Percentiles rank a stretch among this genome's conserved stretches.
Evolutionary conservation across 768 basidiomycete genomes (phyloP).

Genomic region (Boletus speciosus): DNA sequence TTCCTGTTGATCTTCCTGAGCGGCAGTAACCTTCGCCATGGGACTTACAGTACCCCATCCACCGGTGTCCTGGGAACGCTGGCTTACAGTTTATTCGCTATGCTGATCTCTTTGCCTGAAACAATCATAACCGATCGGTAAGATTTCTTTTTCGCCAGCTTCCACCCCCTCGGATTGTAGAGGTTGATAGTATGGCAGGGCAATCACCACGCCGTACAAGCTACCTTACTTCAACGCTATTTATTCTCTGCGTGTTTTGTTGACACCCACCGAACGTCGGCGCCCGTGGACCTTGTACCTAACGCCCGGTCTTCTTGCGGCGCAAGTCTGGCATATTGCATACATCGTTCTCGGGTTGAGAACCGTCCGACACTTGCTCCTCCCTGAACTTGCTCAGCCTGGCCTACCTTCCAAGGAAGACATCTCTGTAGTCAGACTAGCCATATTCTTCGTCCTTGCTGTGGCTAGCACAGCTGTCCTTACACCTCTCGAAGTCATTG

Average conservation of each 20-base stretch:
- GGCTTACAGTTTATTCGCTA: conserved; percentile 59
- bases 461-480: conserved; percentile 55
- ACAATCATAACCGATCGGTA: conserved; percentile 77
- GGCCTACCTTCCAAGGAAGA: conserved; percentile 35
- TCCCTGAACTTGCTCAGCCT: conserved; percentile 46
- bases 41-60: conserved; percentile 61
- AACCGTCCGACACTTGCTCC: conserved; percentile 48
- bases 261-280: conserved; percentile 78
- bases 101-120: conserved; percentile 65
- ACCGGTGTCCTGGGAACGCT: conserved; percentile 60
- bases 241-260: conserved; percentile 61
- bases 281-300: conserved; percentile 78
- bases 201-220: conserved; percentile 80
- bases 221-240: conserved; percentile 59
- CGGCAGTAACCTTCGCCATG: conserved; percentile 56
- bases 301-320: conserved; percentile 62
- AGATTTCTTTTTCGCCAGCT: conserved; percentile 11
- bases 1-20: conserved; percentile 59
- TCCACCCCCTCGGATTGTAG: not conserved
- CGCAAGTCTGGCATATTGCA: conserved; percentile 42
- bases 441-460: conserved; percentile 56
- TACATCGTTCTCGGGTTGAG: conserved; percentile 45
- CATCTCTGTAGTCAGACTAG: conserved; percentile 47
- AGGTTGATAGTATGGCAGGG: conserved; percentile 38
- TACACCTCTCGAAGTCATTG: conserved; percentile 76